phyloP scores from a whole-genome alignment of 805 yeast species.

The Metahyphopichia silvanorum region DNA sequence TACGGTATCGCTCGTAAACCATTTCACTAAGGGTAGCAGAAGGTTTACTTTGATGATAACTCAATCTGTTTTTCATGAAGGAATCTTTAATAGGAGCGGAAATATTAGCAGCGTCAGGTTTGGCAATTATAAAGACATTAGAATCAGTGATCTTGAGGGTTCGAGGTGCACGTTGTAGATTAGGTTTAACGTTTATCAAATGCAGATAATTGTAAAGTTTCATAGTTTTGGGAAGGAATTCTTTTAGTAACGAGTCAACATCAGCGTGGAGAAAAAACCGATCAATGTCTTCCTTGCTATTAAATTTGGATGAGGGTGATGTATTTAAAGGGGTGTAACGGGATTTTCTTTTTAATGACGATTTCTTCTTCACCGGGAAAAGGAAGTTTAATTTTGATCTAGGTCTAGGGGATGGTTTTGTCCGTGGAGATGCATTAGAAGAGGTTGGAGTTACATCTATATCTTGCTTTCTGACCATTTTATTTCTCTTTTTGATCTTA shows the following conservation, averaged over 20 bases:
- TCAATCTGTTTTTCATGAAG: conserved; percentile 9
- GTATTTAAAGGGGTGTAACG: conserved; percentile 14
- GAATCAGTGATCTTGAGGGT: conserved; percentile 5
- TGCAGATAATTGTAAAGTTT: conserved; percentile 18
- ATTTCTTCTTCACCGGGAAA: conserved; percentile 34
- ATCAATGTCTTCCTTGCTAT: conserved; percentile 14
- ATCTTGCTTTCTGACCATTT: conserved; percentile 17
- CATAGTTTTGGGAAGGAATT: conserved; percentile 27
- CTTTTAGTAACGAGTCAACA: conserved; percentile 19
- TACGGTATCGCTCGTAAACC: conserved; percentile 26
- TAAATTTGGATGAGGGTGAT: conserved; percentile 16
- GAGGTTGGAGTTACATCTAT: conserved; percentile 1
- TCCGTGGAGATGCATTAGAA: not conserved
- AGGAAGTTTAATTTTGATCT: conserved; percentile 12
- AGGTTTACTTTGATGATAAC: not conserved
- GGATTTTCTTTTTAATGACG: conserved; percentile 24
- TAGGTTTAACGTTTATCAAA: conserved; percentile 13
- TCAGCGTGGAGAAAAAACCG: conserved; percentile 15
- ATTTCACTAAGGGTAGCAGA: conserved; percentile 8
- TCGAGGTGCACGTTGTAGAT: not conserved
- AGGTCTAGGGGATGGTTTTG: not conserved
- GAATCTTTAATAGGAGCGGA: conserved; percentile 14
- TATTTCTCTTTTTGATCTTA: conserved; percentile 25
- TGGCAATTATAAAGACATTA: conserved; percentile 5
- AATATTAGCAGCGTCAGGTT: conserved; percentile 4